Evolutionary conservation across 2,329 filamentous ascomycete genomes (phyloP), one percentile per base, ranked within the genome.

Genomic region (Colletotrichum melonis): DNA sequence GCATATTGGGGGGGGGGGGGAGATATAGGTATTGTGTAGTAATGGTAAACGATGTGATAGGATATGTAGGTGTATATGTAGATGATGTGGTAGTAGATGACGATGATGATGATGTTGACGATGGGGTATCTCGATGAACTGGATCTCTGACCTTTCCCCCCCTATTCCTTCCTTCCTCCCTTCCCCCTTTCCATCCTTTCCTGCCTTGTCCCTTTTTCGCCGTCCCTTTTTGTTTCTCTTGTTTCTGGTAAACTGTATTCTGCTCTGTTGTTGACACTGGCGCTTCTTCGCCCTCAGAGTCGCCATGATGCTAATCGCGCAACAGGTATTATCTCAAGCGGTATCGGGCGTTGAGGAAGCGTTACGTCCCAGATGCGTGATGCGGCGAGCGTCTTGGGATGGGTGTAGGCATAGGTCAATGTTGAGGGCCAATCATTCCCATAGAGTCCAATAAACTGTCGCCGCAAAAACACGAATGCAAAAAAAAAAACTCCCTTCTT

Each of bases 311-410:
- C 67, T 75, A 74, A 74, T 26, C 12, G 63, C 14, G 22, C 26
- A 75, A 75, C 81, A 97, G 94, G 81, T 97, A 97, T 83, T 97
- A 97, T 85, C 87, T 98, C 78, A 98, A 97, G 86, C 90, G 94
- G 81, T 98, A 98, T 85, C 92, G 96, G 77, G 91, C 94, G 30
- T 85, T 98, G 79, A 92, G 93, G 79, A 92, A 97, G 84, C 89
- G 94, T 80, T 98, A 98, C 84, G 89, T 74, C 8, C 71, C 72
- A 12, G 74, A 65, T 19, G 72, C 74, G 12, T 75, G 35, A 69
- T 12, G 46, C 7, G 35, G 35, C 28, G 54, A n/a, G n/a, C 14
- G 30, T 16, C 58, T 30, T 26, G 57, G n/a, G 28, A 35, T 60
- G 12, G 57, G 11, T 32, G 19, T 7, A 26, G 9, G 4, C 9